Percentiles rank a stretch among this genome's conserved stretches.
Conservation (phyloP, 139 green algal genomes). For the Pleodorina starrii region DNA sequence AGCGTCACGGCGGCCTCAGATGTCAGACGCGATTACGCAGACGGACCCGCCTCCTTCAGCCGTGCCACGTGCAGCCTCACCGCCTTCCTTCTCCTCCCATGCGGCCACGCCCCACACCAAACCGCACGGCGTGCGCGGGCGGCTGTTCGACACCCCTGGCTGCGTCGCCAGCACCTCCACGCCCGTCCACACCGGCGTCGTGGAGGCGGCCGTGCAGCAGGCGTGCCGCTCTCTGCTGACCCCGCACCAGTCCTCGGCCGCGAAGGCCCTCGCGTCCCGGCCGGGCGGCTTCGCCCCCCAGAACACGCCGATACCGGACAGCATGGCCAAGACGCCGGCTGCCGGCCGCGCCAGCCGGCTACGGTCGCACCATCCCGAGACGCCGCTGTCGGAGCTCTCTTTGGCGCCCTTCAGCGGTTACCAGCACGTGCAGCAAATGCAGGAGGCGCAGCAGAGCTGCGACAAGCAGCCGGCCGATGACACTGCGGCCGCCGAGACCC, state of each 20-base stretch:
- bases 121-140: not conserved
- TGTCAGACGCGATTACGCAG: not conserved
- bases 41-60: not conserved
- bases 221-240: not conserved
- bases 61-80: not conserved
- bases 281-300: not conserved
- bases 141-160: not conserved
- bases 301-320: not conserved
- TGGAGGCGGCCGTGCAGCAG: constrained; percentile 18
- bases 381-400: not conserved
- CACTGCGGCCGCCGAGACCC: no score
- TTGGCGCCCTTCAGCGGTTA: not conserved
- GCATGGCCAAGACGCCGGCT: not conserved
- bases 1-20: no score
- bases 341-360: not conserved
- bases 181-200: not conserved
- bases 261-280: not conserved
- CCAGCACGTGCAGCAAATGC: not conserved
- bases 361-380: not conserved
- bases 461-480: no score
- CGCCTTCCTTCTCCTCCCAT: not conserved
- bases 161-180: not conserved
- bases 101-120: not conserved
- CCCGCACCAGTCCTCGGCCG: not conserved
- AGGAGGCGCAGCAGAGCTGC: not conserved